phyloP scores from a whole-genome alignment of 371 early-diverging fungal species.

The Haplosporangium sp. region DNA sequence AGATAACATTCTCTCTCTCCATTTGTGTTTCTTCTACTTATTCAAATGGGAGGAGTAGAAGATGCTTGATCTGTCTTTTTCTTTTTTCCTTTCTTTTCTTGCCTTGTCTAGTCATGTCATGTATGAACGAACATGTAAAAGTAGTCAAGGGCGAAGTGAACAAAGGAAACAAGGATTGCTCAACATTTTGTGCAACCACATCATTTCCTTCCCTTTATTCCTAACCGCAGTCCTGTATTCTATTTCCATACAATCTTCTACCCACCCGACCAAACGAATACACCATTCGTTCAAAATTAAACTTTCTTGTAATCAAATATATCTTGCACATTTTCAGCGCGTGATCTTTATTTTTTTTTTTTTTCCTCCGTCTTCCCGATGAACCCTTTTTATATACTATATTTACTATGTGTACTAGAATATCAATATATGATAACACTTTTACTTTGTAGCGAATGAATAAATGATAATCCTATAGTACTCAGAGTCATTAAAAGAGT shows the following conservation, averaged over 20 bases:
- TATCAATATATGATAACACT: background rate
- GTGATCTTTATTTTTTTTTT: background rate
- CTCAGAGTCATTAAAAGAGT: too few relatives aligned
- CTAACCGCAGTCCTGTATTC: background rate
- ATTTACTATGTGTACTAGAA: background rate
- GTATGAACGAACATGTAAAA: background rate
- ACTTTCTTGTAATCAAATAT: background rate
- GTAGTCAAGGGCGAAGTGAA: constrained; percentile 1
- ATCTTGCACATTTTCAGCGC: background rate
- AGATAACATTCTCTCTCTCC: too few relatives aligned
- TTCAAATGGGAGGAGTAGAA: background rate
- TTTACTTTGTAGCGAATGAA: background rate
- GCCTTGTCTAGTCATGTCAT: background rate
- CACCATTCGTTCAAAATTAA: constrained; percentile 3
- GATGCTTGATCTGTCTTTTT: background rate
- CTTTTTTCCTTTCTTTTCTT: background rate
- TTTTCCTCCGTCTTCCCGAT: background rate
- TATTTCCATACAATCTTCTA: background rate
- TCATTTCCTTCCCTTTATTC: background rate
- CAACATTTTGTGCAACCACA: constrained; percentile 9
- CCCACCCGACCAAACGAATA: background rate
- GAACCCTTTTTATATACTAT: too few relatives aligned
- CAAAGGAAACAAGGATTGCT: background rate
- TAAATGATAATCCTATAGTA: background rate
- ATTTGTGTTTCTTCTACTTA: too few relatives aligned